Evolutionary conservation across 2,329 filamentous ascomycete species (phyloP).

Genomic region (Sporothrix luriei): DNA sequence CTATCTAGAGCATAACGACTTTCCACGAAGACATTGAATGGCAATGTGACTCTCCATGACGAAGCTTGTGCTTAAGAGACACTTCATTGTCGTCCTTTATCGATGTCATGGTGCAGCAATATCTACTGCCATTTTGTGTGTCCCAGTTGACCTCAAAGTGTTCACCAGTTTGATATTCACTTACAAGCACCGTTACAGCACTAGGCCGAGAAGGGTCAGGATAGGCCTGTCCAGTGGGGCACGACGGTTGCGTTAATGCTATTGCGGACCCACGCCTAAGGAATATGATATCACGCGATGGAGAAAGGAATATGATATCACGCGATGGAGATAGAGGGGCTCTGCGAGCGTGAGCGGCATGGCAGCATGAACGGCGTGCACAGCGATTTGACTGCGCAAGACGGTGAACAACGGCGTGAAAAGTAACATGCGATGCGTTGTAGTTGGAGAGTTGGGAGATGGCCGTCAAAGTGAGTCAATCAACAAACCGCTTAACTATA

Average conservation of each 20-base stretch:
- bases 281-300: conserved; percentile 13
- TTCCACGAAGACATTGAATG: not conserved
- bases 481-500: not conserved
- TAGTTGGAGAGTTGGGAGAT: not conserved
- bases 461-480: not conserved
- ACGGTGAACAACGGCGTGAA: not conserved
- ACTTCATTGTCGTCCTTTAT: no score
- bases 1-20: not conserved
- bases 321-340: conserved; percentile 17
- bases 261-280: conserved; percentile 22
- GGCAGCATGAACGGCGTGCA: not conserved
- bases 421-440: not conserved
- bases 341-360: not conserved
- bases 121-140: not conserved
- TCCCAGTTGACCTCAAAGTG: not conserved
- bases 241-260: conserved; percentile 3
- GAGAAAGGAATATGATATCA: conserved; percentile 10
- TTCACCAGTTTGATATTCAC: not conserved
- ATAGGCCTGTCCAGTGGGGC: conserved; percentile 10
- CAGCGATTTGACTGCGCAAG: not conserved
- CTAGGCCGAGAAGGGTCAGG: conserved; percentile 20
- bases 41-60: no score
- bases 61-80: no score
- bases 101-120: no score
- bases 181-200: not conserved